A percentile compares a stretch with the other conserved stretches of the same genome.
phyloP scores from a whole-genome alignment of 192 early-diverging fungal genomes.

The Backusella tarrabulga region DNA sequence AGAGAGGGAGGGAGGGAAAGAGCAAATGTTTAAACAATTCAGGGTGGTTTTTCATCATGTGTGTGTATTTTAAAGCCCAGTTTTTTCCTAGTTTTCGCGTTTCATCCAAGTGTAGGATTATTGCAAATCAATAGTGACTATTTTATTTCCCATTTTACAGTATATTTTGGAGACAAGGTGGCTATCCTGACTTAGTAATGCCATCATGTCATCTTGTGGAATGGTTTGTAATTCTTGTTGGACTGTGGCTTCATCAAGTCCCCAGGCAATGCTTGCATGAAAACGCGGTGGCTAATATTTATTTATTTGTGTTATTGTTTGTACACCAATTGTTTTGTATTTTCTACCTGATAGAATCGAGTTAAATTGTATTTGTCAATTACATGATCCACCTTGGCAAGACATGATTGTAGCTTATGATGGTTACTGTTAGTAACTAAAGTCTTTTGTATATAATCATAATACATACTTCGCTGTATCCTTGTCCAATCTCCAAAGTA shows the following conservation, averaged over 20 bases:
- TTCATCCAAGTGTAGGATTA: neutral
- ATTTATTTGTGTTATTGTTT: neutral
- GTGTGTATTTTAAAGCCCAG: neutral
- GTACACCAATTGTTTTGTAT: neutral
- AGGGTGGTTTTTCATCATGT: neutral
- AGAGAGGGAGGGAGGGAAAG: no score
- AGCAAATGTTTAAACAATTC: neutral
- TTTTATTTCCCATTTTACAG: neutral
- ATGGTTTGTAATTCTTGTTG: neutral
- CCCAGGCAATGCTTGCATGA: conserved; percentile 10
- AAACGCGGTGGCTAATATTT: conserved; percentile 1
- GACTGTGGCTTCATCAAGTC: neutral
- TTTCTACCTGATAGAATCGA: neutral
- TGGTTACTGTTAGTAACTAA: neutral
- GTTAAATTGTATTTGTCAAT: neutral
- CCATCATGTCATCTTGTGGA: neutral
- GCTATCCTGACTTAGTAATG: neutral
- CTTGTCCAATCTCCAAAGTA: conserved; percentile 6
- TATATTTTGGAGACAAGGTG: neutral
- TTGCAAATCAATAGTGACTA: neutral
- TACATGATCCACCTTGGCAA: neutral
- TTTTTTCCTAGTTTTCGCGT: neutral
- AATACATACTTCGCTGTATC: neutral
- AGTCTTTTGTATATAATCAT: neutral
- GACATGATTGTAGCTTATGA: neutral